Base-by-base conservation (phyloP, 2,329 filamentous ascomycete genomes). In the Alternaria brassicae region DNA sequence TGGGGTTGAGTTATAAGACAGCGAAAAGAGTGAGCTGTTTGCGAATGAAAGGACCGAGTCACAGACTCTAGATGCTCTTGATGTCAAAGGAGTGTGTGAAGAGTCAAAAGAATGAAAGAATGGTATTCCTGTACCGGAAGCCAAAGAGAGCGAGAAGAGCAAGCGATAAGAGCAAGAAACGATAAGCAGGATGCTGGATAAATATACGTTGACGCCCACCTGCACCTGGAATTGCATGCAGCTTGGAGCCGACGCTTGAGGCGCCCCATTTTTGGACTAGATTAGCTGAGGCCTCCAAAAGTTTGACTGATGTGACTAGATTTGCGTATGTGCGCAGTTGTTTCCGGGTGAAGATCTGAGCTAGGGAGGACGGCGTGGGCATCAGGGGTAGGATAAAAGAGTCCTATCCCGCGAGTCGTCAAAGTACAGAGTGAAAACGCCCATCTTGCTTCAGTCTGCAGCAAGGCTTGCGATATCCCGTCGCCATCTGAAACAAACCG, bases 71-170 rank as follows among this genome's bases (percentile, higher is more conserved):
- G 49, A 54, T 50, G 40, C 39, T 54, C 37, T 52, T 50, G 28
- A 41, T 54, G 51, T 65, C 53, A 69, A 73, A 72, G 48, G 69
- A 73, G 67, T 61, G 68, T 68, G 56, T 62, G 53, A 47, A 61
- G 57, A 61, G 44, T 58, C 61, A 57, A 55, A 63, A 58, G 60
- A 75, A 73, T 62, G 70, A 73, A 66, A 60, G 71, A 63, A 65
- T 64, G 70, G 72, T 73, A 73, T 68, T 74, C 73, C 74, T 68
- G 71, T 72, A 77, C 58, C 52, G 45, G 53, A 59, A 50, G 52
- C 45, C 56, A 51, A 59, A 56, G 45, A 39, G 36, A 45, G 55
- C 42, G 53, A 53, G 27, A 34, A 37, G 12, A 40, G 17, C 45
- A 59, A 40, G 36, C 68, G 70, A 57, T 56, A 65, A 65, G 57